Evolutionary conservation across 305 asterid species (phyloP), one percentile per base, ranked within the genome.

Genomic region (Euphrasia arctica): DNA sequence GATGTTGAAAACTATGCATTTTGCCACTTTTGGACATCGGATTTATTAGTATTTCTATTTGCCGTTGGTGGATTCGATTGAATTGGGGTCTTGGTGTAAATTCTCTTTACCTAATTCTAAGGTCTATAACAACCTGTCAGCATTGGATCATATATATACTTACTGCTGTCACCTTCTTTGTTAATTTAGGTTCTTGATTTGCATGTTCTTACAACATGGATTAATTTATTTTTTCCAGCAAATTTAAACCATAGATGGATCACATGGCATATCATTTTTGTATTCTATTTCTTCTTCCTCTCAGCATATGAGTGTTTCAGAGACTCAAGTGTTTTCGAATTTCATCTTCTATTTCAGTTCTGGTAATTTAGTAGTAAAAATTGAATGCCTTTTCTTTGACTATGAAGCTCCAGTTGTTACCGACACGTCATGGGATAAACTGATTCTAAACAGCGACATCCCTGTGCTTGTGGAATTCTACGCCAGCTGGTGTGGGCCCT

Each of bases 401-500:
- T 49, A 4, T 84, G 74, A 85, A 92, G 96, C 87, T 74, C 64
- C 76, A 36, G 73, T 63, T 5, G 86, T 92, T 39, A 85, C 94
- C 27, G 80, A 84, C 32, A 83, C 77, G 58, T 85, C 98, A 29
- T 87, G 95, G 95, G 84, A 87, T 64, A 79, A 83, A 60, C 72
- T 82, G 77, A 70, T 92, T 60, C 59, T 83, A 63, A 63, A 66
- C 56, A 87, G 92, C 13, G 86, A 90, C 12, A 13, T 59, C 13
- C 92, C 95, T 6, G 97, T 90, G 50, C 94, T 90, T 1, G 96
- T 92, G 22, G 95, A 90, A 66, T 87, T 92, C 61, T 79, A 85
- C 25, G 88, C 97, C 36, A 83, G 89, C 69, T 92, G 96, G 96
- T 92, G 95, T 74, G 97, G 97, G 28, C 97, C 97, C 12, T 92